Base-by-base conservation (phyloP, 139 green algal species). In the Pseudopediastrum boryanum region DNA sequence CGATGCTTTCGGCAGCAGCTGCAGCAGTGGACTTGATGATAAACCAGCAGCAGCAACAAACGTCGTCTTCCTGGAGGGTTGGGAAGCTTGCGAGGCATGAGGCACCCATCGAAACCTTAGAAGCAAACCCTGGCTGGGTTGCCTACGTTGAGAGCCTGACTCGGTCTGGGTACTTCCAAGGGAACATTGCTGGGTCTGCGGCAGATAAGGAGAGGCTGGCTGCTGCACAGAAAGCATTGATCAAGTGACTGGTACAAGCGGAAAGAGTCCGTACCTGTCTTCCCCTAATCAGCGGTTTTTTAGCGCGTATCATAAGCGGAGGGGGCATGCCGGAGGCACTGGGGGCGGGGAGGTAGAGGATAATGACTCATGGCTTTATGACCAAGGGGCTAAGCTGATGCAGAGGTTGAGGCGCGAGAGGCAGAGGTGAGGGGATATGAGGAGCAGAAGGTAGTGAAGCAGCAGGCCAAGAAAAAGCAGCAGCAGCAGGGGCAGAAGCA, bases 171-270 rank as follows among this genome's bases (percentile, higher is more conserved):
- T 92, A 85, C 74, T 90, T 89, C 42, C 33, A 73, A 31, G 81
- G 71, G 16, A 79, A 89, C 54, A 43, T 82, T 13, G 27, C 75
- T 16, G 85, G 85, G 1, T 87, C 82, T 3, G 54, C 59, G 1
- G 75, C 80, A 64, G 81, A 91, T 74, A 84, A 77, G 77, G 42
- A 88, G 76, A 78, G 89, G 35, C 38, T 90, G 77, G 42, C 70
- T 6, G 62, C 67, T 23, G 84, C 88, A 31, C 9, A 36, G 16
- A 36, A 35, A 19, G 74, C 62, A 2, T 81, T 81, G 12, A 42
- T 2, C 25, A 8, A 81, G 62, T 50, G 39, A 52, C n/a, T n/a
- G n/a, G n/a, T n/a, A n/a, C n/a, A n/a, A n/a, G n/a, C n/a, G n/a
- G n/a, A n/a, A n/a, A n/a, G n/a, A n/a, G n/a, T n/a, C n/a, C n/a